These are phyloP conservation scores for Lagerstroemia speciosa DNA, from an alignment of 345 rosid genomes.

Conservation along the genomic window DNA sequence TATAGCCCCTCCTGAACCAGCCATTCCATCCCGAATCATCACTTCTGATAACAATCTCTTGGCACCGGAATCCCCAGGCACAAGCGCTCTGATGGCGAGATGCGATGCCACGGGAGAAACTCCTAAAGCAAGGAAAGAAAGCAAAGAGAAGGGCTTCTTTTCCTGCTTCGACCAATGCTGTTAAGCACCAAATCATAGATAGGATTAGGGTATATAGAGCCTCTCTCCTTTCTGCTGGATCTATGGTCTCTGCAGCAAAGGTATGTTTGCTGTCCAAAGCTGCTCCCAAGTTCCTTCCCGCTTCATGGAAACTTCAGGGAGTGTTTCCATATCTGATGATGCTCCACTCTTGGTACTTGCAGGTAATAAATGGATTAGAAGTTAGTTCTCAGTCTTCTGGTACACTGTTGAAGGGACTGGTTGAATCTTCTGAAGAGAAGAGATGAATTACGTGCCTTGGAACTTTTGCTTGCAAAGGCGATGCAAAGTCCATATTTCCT, in stretches of 20 bases:
- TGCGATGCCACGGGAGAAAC: constrained; percentile 56
- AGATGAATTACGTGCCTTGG: background rate
- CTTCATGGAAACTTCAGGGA: background rate
- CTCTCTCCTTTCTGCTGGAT: constrained; percentile 4
- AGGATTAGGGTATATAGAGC: background rate
- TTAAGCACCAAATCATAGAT: constrained; percentile 19
- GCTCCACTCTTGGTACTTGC: background rate
- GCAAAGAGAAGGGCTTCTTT: constrained; percentile 51
- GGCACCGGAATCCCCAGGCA: constrained; percentile 87
- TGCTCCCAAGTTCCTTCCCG: background rate
- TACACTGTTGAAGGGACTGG: background rate
- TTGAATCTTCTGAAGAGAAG: constrained; percentile 5
- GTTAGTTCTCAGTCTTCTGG: background rate
- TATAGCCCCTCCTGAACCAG: constrained; percentile 43
- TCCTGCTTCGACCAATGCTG: constrained; percentile 82
- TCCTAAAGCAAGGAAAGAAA: constrained; percentile 49
- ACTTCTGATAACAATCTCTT: constrained; percentile 52
- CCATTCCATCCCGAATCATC: constrained; percentile 48
- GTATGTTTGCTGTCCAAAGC: background rate
- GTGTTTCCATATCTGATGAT: background rate
- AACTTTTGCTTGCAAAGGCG: background rate
- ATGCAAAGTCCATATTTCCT: background rate
- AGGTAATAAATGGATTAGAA: constrained; percentile 2
- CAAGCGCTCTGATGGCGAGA: constrained; percentile 79
- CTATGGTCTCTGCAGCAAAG: constrained; percentile 11